Conservation (phyloP, 805 yeast species). For the Saturnispora gosingensis region DNA sequence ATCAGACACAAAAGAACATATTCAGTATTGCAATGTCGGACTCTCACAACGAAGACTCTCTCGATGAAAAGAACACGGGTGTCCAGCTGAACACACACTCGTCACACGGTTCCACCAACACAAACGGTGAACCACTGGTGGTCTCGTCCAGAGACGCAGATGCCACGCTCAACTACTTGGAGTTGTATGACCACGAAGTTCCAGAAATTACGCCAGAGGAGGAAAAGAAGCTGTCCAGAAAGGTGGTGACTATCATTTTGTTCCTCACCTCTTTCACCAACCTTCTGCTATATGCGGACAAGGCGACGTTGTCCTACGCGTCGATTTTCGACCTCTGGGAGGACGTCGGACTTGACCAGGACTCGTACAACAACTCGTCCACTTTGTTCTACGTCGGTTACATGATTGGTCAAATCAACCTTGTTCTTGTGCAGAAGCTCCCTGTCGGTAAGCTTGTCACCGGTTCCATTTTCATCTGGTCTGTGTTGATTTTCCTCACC, state of each 20-base stretch:
- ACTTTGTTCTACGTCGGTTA: slow-evolving; percentile 41
- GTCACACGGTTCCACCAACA: neutral
- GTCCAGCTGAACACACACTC: neutral
- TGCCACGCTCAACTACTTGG: slow-evolving; percentile 11
- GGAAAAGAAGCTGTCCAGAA: slow-evolving; percentile 31
- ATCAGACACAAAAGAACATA: too few relatives aligned
- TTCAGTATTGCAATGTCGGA: neutral
- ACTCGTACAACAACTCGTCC: slow-evolving; percentile 36
- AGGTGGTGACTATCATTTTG: slow-evolving; percentile 30
- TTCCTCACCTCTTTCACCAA: slow-evolving; percentile 32
- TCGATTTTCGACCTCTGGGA: slow-evolving; percentile 38
- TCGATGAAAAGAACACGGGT: slow-evolving; percentile 1
- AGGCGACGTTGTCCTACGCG: slow-evolving; percentile 41
- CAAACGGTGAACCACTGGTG: neutral
- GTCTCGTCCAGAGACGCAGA: slow-evolving; percentile 11
- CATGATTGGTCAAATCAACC: slow-evolving; percentile 34
- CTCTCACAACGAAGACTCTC: neutral
- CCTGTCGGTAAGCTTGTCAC: slow-evolving; percentile 25
- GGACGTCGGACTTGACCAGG: slow-evolving; percentile 34
- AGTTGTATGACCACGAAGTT: slow-evolving; percentile 13
- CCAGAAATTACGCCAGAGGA: slow-evolving; percentile 35
- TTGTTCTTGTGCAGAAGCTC: slow-evolving; percentile 31
- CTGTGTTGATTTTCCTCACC: slow-evolving; percentile 29
- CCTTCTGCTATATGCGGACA: slow-evolving; percentile 40
- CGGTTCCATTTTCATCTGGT: slow-evolving; percentile 26